Evolutionary conservation across 2,329 filamentous ascomycete genomes (phyloP).

Genomic region (Fusarium fujikuroi): DNA sequence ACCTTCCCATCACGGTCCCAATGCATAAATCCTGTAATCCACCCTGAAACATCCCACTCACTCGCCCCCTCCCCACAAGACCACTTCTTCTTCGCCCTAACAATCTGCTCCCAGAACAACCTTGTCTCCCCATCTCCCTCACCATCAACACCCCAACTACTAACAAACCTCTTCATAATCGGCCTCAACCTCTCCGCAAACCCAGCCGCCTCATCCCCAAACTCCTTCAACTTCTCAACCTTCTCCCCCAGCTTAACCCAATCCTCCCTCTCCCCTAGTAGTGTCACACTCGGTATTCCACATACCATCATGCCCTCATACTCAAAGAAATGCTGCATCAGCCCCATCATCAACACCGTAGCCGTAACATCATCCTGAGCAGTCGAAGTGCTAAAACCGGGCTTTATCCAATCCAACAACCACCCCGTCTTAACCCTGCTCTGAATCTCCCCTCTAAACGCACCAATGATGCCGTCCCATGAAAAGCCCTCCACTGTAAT

Average conservation of each 20-base stretch:
- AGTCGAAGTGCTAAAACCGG: constrained; percentile 56
- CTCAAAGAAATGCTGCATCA: constrained; percentile 54
- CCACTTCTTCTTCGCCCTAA: constrained; percentile 48
- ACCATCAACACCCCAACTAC: constrained; percentile 53
- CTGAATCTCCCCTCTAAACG: constrained; percentile 55
- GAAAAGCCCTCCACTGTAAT: constrained; percentile 47
- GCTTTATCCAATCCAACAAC: constrained; percentile 56
- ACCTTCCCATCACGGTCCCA: constrained; percentile 53
- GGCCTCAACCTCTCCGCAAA: constrained; percentile 56
- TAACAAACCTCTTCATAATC: constrained; percentile 58
- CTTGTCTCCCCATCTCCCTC: constrained; percentile 36
- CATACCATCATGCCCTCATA: constrained; percentile 53
- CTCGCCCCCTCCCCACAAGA: constrained; percentile 45
- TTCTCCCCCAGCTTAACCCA: constrained; percentile 54
- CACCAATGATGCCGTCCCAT: constrained; percentile 43
- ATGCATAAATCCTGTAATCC: constrained; percentile 61
- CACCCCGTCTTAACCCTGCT: constrained; percentile 52
- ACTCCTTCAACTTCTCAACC: constrained; percentile 55
- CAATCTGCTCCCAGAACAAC: constrained; percentile 58
- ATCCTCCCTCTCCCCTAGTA: constrained; percentile 53
- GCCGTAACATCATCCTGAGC: constrained; percentile 53
- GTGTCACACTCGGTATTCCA: constrained; percentile 56
- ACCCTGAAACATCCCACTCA: constrained; percentile 57
- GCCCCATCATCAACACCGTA: constrained; percentile 57
- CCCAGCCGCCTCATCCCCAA: constrained; percentile 55